Evolutionary conservation across 1,284 basidiomycete species (phyloP).

Genomic region (Apiotrichum mycotoxinovorans): DNA sequence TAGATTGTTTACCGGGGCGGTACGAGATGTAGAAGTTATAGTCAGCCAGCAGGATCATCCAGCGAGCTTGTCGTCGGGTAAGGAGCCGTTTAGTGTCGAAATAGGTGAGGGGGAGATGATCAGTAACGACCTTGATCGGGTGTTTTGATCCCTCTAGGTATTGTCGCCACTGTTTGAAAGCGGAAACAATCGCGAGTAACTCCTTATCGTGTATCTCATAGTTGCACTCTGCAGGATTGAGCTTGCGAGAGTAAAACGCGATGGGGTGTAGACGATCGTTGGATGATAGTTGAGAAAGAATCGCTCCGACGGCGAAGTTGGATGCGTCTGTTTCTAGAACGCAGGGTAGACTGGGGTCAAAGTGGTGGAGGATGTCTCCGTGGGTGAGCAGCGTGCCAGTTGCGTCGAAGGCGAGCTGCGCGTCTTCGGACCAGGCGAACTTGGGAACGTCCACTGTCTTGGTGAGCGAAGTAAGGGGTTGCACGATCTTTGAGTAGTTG

Average conservation of each 20-base stretch:
- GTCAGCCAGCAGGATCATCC: slow-evolving; percentile 46
- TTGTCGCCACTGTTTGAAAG: slow-evolving; percentile 51
- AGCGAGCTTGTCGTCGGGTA: slow-evolving; percentile 48
- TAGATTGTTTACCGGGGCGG: slow-evolving; percentile 46
- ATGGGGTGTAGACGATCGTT: slow-evolving; percentile 43
- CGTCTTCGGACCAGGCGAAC: no score
- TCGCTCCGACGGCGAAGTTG: slow-evolving; percentile 9
- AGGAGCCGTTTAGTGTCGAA: slow-evolving; percentile 33
- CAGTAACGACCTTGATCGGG: slow-evolving; percentile 42
- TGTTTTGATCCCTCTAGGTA: slow-evolving; percentile 42
- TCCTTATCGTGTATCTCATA: slow-evolving; percentile 56
- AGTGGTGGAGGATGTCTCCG: background rate
- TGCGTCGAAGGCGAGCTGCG: no score
- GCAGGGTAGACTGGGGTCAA: background rate
- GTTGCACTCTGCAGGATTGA: slow-evolving; percentile 47
- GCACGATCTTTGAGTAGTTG: no score
- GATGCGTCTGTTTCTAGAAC: slow-evolving; percentile 12
- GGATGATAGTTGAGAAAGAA: slow-evolving; percentile 14
- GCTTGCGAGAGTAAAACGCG: slow-evolving; percentile 42
- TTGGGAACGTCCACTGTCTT: no score
- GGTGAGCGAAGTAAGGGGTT: no score
- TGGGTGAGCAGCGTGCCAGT: background rate
- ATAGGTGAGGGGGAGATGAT: slow-evolving; percentile 54
- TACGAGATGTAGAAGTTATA: slow-evolving; percentile 51
- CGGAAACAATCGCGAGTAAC: slow-evolving; percentile 51